Evolutionary conservation across 169 alveolate genomes (phyloP).

Genomic region (Cryptosporidium muris): DNA sequence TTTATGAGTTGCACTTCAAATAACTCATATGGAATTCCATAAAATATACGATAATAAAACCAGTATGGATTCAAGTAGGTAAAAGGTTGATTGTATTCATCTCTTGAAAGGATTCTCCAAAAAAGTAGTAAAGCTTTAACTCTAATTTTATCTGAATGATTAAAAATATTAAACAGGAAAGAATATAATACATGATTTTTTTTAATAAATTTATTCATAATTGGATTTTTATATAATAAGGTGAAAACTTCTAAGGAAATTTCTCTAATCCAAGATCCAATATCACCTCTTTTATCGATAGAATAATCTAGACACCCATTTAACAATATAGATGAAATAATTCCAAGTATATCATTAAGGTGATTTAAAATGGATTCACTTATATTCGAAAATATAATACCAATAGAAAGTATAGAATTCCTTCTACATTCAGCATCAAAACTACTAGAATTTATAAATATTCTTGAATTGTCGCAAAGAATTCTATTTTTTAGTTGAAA

Average conservation of each 20-base stretch:
- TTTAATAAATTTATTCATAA: background rate
- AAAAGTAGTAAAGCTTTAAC: slow-evolving; percentile 55
- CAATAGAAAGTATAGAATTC: slow-evolving; percentile 46
- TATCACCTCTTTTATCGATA: slow-evolving; percentile 87
- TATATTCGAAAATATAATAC: slow-evolving; percentile 7
- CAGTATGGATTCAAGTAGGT: slow-evolving; percentile 23
- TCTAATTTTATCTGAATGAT: slow-evolving; percentile 58
- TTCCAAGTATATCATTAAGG: background rate
- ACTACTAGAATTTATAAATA: background rate
- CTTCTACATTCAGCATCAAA: slow-evolving; percentile 65
- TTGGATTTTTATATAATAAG: slow-evolving; percentile 7
- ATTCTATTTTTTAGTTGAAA: background rate
- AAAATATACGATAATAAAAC: slow-evolving; percentile 65
- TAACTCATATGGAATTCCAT: slow-evolving; percentile 57
- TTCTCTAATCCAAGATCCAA: slow-evolving; percentile 89
- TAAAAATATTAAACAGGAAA: slow-evolving; percentile 47
- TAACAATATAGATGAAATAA: background rate
- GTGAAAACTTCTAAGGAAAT: slow-evolving; percentile 81
- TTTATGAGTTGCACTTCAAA: slow-evolving; percentile 23
- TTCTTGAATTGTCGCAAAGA: background rate
- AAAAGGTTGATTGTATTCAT: background rate
- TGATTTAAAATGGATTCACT: background rate
- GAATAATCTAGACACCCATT: slow-evolving; percentile 78
- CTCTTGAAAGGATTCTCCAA: background rate
- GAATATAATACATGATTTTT: background rate